Percentiles rank a stretch among this genome's conserved stretches.
phyloP scores from a whole-genome alignment of 768 basidiomycete species.

The Amanita fuliginea region DNA sequence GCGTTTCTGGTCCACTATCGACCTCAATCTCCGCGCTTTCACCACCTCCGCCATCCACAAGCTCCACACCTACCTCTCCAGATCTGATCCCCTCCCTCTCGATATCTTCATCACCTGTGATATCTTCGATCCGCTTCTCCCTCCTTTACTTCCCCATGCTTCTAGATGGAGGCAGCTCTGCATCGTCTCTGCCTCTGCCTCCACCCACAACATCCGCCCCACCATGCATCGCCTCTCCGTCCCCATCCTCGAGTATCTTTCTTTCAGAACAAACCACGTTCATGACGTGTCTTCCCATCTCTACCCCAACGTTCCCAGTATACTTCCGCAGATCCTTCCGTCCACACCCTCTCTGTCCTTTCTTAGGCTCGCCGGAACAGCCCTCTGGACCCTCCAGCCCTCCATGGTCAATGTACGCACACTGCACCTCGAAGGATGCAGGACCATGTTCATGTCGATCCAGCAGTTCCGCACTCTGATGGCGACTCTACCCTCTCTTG shows the following conservation, averaged over 20 bases:
- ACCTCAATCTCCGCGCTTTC: slow-evolving; percentile 17
- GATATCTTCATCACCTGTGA: slow-evolving; percentile 19
- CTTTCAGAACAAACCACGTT: slow-evolving; percentile 20
- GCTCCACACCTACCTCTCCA: slow-evolving; percentile 25
- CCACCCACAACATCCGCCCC: background rate
- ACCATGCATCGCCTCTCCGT: background rate
- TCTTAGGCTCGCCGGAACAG: slow-evolving; percentile 30
- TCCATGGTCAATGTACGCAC: slow-evolving; percentile 23
- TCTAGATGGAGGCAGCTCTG: slow-evolving; percentile 28
- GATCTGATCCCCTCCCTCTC: slow-evolving; percentile 25
- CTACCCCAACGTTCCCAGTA: slow-evolving; percentile 4
- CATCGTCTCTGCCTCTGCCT: slow-evolving; percentile 13
- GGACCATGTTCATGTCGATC: slow-evolving; percentile 22
- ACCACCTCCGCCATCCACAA: slow-evolving; percentile 14
- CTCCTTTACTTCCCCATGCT: slow-evolving; percentile 21
- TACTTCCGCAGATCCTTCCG: slow-evolving; percentile 20
- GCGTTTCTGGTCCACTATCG: slow-evolving; percentile 32
- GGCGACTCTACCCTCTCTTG: slow-evolving; percentile 21
- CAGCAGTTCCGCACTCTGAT: slow-evolving; percentile 25
- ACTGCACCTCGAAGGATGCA: slow-evolving; percentile 33
- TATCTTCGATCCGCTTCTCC: slow-evolving; percentile 11
- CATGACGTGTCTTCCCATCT: background rate
- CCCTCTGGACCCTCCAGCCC: slow-evolving; percentile 28
- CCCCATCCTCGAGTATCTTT: slow-evolving; percentile 24
- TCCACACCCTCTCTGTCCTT: slow-evolving; percentile 24